A percentile compares a stretch with the other conserved stretches of the same genome.
Conservation (phyloP, 192 early-diverging fungal genomes). For the Backusella liffmaniae region DNA sequence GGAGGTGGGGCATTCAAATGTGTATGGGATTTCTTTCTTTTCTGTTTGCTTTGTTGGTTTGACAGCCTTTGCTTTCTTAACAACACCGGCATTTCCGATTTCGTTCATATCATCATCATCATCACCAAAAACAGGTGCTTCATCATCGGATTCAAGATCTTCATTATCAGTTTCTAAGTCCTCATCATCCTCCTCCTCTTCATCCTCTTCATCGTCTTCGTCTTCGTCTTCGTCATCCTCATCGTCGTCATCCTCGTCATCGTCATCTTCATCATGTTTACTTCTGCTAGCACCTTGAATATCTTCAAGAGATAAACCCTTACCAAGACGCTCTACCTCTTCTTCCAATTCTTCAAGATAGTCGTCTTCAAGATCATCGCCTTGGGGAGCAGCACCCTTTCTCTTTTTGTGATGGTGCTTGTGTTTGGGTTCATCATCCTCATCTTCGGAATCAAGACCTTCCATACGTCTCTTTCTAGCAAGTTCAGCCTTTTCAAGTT, state of each 20-base stretch:
- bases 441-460: constrained; percentile 61
- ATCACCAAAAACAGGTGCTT: constrained; percentile 24
- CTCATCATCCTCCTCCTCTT: constrained; percentile 41
- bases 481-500: constrained; percentile 85
- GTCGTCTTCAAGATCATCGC: constrained; percentile 72
- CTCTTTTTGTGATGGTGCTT: constrained; percentile 41
- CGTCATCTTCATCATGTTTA: constrained; percentile 28
- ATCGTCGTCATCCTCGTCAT: constrained; percentile 28
- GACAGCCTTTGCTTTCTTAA: background rate
- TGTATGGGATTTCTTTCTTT: constrained; percentile 70
- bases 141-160: constrained; percentile 46
- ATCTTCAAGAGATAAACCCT: constrained; percentile 31
- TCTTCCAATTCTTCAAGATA: constrained; percentile 52
- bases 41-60: background rate
- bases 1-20: constrained; percentile 77
- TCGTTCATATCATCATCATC: constrained; percentile 57
- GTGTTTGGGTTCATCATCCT: constrained; percentile 27
- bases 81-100: constrained; percentile 17
- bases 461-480: constrained; percentile 82
- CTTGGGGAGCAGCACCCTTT: constrained; percentile 51
- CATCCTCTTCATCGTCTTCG: constrained; percentile 45
- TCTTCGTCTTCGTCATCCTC: constrained; percentile 45
- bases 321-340: constrained; percentile 33
- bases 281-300: constrained; percentile 35
- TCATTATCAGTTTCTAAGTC: constrained; percentile 46